Evolutionary conservation across 176 grass and related monocot genomes (phyloP), one percentile per base, ranked within the genome.

Genomic region (Avena sativa): DNA sequence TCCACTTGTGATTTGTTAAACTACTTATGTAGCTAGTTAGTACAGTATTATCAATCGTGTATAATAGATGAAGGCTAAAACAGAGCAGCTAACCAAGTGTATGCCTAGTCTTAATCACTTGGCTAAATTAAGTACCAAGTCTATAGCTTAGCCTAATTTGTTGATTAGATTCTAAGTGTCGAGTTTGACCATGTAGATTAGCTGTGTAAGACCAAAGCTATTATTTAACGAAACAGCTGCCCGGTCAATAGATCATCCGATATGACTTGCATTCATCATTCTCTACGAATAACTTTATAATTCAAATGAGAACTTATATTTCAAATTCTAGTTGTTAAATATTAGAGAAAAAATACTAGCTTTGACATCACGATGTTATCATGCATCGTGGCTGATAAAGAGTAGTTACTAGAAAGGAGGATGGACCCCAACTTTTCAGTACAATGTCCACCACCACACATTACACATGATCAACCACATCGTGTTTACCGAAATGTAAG

Each of bases 1-100:
- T 65, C 38, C 34, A 86, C 19, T 17, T 62, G 12, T 51, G 11
- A 79, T 51, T 81, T 75, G 12, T 69, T n/a, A 81, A 61, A 16
- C 32, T 28, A 2, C 4, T 16, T 77, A 6, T 15, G 20, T 60
- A 21, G 8, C 58, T 60, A 2, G 11, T 8, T 47, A 47, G 2
- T 55, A 47, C 1, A 47, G 8, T 47, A 47, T 7, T 47, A 12
- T 55, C 3, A 55, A 55, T 5, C 52, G 15, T 55, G 52, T 55
- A 17, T 17, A 17, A 14, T 55, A 17, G 51, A 16, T 53, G 6
- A 26, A 65, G 12, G 11, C 60, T 63, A 26, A 26, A 32, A 14
- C 12, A 1, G 23, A 28, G 5, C 12, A 65, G 12, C 62, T 66
- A 6, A 20, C 12, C 4, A 34, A 34, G 30, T 68, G 46, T 47